Conservation (phyloP, 108 stramenopile genomes). For the Stephanodiscus minutulus region DNA sequence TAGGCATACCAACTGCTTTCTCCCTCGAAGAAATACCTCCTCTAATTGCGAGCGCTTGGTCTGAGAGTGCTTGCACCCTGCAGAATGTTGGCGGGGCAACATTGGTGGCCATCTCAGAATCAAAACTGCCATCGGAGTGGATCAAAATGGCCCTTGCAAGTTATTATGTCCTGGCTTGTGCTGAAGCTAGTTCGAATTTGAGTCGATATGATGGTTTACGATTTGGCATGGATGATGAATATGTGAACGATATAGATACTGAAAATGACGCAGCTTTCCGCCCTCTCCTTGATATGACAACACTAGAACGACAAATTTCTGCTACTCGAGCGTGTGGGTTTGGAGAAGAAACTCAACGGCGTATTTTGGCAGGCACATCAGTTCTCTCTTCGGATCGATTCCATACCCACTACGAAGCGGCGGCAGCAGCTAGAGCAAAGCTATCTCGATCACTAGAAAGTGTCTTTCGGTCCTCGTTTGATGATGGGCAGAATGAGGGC, state of each 20-base stretch:
- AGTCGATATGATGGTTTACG: slow-evolving; percentile 95
- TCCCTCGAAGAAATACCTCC: slow-evolving; percentile 72
- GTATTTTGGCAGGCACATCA: slow-evolving; percentile 82
- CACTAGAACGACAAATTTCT: slow-evolving; percentile 74
- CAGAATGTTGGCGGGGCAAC: slow-evolving; percentile 64
- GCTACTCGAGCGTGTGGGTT: slow-evolving; percentile 71
- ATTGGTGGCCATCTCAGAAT: slow-evolving; percentile 46
- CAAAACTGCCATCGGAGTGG: slow-evolving; percentile 61
- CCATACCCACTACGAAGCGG: slow-evolving; percentile 87
- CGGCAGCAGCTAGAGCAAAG: slow-evolving; percentile 70
- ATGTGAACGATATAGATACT: slow-evolving; percentile 1
- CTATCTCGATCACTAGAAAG: slow-evolving; percentile 64
- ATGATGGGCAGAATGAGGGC: slow-evolving; percentile 9
- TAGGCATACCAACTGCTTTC: slow-evolving; percentile 88
- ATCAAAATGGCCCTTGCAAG: slow-evolving; percentile 83
- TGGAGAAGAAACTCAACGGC: slow-evolving; percentile 79
- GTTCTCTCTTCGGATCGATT: slow-evolving; percentile 87
- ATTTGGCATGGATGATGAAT: slow-evolving; percentile 66
- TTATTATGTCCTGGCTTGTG: slow-evolving; percentile 94
- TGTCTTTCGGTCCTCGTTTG: slow-evolving; percentile 33
- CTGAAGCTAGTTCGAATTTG: slow-evolving; percentile 97
- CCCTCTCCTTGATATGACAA: slow-evolving; percentile 39
- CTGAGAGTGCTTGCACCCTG: slow-evolving; percentile 49
- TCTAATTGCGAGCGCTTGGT: slow-evolving; percentile 62
- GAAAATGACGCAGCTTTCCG: slow-evolving; percentile 3